Base-by-base conservation (phyloP, 768 basidiomycete species). In the Dictyophora rubrovolvata region DNA sequence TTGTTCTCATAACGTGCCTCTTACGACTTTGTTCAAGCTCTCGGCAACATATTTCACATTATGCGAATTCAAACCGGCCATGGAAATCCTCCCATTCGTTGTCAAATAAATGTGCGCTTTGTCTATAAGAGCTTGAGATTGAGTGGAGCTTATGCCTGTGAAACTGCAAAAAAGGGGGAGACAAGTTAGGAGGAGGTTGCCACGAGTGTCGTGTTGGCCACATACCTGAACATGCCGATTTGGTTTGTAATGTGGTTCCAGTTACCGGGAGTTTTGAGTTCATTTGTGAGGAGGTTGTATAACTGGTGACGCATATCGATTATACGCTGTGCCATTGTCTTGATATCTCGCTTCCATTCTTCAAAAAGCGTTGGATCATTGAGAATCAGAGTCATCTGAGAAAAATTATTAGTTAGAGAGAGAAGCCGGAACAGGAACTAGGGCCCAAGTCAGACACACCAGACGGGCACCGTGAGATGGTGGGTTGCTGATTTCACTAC, bases 181-280 rank as follows among this genome's bases (percentile, higher is more conserved):
- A 8, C n/a, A 35, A 34, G 20, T 12, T 2, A 51, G n/a, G 11
- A 20, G 49, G 11, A 20, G 18, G 69, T 59, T 47, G 8, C 33
- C 9, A 12, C 11, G 53, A 55, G 18, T 33, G 55, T 36, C 34
- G 42, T 52, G 3, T 4, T 17, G 34, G 8, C 37, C 36, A 54
- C 47, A 42, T n/a, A 92, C 84, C 89, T 92, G 79, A 94, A 96
- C 94, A 95, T 96, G 59, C 94, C 95, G 72, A 98, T 98, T 77
- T 98, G 96, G 55, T 83, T 81, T 65, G 87, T 75, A 66, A 99
- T 95, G 72, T 98, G 95, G n/a, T 86, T 82, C 96, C 96, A 99
- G 67, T 83, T 84, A 6, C 93, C 92, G 3, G 93, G 93, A 54
- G 91, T 94, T 67, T 87, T 80, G 63, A 92, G 71, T 69, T 87